Percentiles rank a stretch among this genome's conserved stretches.
phyloP scores from a whole-genome alignment of 441 rosid species.

The Euphorbia neoarborescens region DNA sequence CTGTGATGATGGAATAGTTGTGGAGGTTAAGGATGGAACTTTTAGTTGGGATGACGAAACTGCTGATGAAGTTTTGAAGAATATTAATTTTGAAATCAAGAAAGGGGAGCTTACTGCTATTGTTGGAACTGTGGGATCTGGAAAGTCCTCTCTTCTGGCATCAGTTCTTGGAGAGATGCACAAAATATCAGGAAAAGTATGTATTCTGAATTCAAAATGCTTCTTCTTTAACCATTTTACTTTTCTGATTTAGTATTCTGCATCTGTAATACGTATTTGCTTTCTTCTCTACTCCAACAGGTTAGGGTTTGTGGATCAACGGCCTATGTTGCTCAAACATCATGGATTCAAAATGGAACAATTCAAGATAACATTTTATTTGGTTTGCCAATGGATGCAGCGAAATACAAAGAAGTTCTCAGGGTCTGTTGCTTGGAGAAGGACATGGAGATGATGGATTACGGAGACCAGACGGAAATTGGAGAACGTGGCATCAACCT shows the following conservation, averaged over 20 bases:
- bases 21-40: conserved; percentile 57
- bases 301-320: conserved; percentile 67
- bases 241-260: not conserved
- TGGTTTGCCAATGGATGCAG: conserved; percentile 61
- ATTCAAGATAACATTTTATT: conserved; percentile 77
- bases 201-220: not conserved
- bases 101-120: conserved; percentile 79
- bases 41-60: conserved; percentile 84
- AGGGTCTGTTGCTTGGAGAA: conserved; percentile 73
- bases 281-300: conserved; percentile 26
- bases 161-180: conserved; percentile 96
- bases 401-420: conserved; percentile 51
- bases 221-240: not conserved
- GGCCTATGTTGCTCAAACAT: conserved; percentile 90
- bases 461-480: conserved; percentile 87
- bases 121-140: conserved; percentile 87
- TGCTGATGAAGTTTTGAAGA: conserved; percentile 42
- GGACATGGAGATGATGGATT: conserved; percentile 88
- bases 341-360: conserved; percentile 91
- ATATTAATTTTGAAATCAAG: conserved; percentile 51
- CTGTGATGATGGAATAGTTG: conserved; percentile 48
- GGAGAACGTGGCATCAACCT: conserved; percentile 96
- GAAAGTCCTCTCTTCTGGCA: conserved; percentile 76
- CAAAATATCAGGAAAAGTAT: conserved; percentile 63
- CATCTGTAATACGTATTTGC: not conserved